Percentiles rank a stretch among this genome's conserved stretches.
phyloP scores from a whole-genome alignment of 2,329 filamentous ascomycete species.

The Fusarium sulawesiense region DNA sequence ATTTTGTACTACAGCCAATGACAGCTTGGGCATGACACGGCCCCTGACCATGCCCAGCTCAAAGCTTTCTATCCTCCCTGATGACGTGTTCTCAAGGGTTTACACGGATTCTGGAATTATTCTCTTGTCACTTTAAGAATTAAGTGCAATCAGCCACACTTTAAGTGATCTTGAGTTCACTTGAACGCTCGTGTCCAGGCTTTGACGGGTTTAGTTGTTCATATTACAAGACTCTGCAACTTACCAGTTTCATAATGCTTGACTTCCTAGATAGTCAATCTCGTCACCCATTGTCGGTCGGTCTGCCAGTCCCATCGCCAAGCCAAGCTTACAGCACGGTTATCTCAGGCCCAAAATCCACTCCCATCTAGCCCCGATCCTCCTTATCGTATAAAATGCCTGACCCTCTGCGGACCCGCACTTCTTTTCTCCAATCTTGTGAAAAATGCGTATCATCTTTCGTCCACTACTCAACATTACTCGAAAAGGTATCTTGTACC shows the following conservation, averaged over 20 bases:
- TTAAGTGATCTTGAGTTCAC: too few species aligned
- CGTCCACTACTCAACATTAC: not conserved
- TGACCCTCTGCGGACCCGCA: too few species aligned
- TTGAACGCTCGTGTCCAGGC: too few species aligned
- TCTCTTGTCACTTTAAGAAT: not conserved
- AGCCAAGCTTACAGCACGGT: too few species aligned
- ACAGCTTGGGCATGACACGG: not conserved
- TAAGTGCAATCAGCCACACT: not conserved
- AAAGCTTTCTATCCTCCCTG: not conserved
- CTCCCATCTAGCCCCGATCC: not conserved
- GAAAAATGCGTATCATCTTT: not conserved
- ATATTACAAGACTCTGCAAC: not conserved
- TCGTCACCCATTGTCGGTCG: too few species aligned
- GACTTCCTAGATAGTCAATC: too few species aligned
- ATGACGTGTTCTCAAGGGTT: not conserved
- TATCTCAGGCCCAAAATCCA: not conserved
- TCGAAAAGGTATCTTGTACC: accelerated
- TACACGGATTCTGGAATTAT: not conserved
- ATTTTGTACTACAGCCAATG: accelerated
- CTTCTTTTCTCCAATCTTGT: not conserved
- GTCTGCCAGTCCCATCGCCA: too few species aligned
- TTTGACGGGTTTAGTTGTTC: too few species aligned
- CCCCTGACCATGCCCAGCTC: not conserved
- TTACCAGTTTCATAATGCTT: too few species aligned
- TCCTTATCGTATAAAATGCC: not conserved